Conservation (phyloP, 2,329 filamentous ascomycete genomes). For the Penicillium decumbens region DNA sequence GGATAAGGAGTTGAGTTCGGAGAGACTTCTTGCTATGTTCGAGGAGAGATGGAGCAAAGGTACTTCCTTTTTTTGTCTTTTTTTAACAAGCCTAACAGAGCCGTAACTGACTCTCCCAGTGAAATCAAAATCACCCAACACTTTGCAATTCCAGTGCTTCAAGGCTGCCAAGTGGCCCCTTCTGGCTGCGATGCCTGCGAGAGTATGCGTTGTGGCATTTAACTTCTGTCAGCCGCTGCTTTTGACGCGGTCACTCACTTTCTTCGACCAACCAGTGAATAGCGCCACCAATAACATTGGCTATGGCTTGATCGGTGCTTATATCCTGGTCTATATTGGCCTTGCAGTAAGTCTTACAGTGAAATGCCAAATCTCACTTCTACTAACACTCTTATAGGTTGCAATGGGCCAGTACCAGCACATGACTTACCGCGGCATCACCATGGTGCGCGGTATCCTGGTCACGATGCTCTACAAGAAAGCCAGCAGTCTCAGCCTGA, state of each 20-base stretch:
- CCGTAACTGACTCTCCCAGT: conserved; percentile 23
- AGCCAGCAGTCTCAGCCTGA: conserved; percentile 30
- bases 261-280: conserved; percentile 29
- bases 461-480: conserved; percentile 52
- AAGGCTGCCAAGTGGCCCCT: conserved; percentile 34
- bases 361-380: neutral
- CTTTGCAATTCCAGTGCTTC: conserved; percentile 29
- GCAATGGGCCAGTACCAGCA: conserved; percentile 42
- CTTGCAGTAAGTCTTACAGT: conserved; percentile 34
- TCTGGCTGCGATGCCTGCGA: conserved; percentile 30
- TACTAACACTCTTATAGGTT: conserved; percentile 23
- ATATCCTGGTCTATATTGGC: conserved; percentile 41
- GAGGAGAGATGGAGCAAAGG: conserved; percentile 40
- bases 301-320: conserved; percentile 44
- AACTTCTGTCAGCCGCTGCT: conserved; percentile 39
- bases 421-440: conserved; percentile 41
- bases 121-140: conserved; percentile 23
- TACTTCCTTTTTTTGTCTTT: conserved; percentile 11
- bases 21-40: conserved; percentile 38
- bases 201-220: conserved; percentile 34
- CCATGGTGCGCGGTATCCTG: conserved; percentile 42
- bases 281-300: conserved; percentile 33
- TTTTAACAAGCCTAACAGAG: no score
- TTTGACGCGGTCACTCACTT: conserved; percentile 35
- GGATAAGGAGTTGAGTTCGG: conserved; percentile 45